Conservation (phyloP, 176 grass and related monocot species). For the Carex parvula region DNA sequence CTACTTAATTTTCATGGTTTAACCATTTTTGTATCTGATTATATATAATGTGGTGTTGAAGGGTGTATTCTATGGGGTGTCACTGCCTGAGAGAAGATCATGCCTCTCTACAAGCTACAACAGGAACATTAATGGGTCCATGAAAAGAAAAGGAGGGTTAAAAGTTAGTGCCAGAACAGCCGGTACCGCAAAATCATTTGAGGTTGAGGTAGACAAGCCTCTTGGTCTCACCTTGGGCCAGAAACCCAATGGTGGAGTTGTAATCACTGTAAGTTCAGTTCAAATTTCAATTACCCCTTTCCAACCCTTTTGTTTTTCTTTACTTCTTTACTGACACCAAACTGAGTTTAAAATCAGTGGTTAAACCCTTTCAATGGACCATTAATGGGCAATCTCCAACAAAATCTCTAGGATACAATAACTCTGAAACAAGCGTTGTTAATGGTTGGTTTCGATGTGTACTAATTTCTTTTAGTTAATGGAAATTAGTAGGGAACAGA, state of each 20-base stretch:
- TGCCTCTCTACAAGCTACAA: not conserved
- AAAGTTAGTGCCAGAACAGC: constrained; percentile 70
- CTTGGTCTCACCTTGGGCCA: constrained; percentile 81
- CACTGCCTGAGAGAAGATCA: constrained; percentile 42
- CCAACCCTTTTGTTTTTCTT: not conserved
- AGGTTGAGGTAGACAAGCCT: constrained; percentile 95
- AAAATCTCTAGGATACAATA: too few relatives aligned
- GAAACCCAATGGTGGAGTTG: constrained; percentile 76
- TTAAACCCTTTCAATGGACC: not conserved
- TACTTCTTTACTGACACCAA: not conserved
- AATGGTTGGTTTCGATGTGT: too few relatives aligned
- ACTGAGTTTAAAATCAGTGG: not conserved
- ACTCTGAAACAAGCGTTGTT: too few relatives aligned
- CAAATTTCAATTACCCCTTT: not conserved
- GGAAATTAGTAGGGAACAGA: too few relatives aligned
- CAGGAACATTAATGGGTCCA: not conserved
- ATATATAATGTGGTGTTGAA: constrained; percentile 41
- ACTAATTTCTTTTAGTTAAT: too few relatives aligned
- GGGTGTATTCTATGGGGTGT: constrained; percentile 52
- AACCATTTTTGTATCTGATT: not conserved
- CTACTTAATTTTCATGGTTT: too few relatives aligned
- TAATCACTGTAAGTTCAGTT: constrained; percentile 57
- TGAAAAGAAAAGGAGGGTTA: constrained; percentile 33
- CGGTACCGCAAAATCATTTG: constrained; percentile 67
- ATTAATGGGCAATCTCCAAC: too few relatives aligned